phyloP scores from a whole-genome alignment of 345 rosid genomes.

The Salix viminalis region DNA sequence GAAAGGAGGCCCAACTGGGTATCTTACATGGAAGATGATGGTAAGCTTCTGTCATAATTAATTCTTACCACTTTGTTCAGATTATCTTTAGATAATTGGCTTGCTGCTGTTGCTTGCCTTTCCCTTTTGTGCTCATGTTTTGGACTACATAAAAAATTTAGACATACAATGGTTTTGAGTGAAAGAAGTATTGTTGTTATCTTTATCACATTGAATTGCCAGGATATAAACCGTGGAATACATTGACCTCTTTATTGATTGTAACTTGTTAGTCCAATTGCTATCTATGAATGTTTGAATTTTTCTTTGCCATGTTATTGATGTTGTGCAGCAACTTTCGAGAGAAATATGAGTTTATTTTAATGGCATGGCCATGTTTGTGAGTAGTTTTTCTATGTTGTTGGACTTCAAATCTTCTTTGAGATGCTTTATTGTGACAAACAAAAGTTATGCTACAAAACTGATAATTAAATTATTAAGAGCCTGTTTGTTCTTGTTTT shows the following conservation, averaged over 20 bases:
- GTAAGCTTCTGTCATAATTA: constrained; percentile 32
- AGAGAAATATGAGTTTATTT: neutral
- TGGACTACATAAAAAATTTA: neutral
- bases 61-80: neutral
- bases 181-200: neutral
- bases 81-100: neutral
- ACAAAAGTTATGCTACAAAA: neutral
- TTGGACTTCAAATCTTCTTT: neutral
- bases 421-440: neutral
- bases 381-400: neutral
- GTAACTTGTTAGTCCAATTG: neutral
- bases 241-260: no score
- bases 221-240: no score
- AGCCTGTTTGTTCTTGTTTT: no score
- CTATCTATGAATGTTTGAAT: neutral
- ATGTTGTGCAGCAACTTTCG: neutral
- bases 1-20: constrained; percentile 84
- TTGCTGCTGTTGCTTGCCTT: neutral
- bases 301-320: neutral
- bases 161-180: neutral
- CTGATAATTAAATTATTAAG: neutral
- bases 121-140: neutral
- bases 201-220: neutral
- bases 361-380: neutral
- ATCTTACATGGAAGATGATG: constrained; percentile 96